Conservation (phyloP, 164 flowering plant species). For the Berberis thunbergii region DNA sequence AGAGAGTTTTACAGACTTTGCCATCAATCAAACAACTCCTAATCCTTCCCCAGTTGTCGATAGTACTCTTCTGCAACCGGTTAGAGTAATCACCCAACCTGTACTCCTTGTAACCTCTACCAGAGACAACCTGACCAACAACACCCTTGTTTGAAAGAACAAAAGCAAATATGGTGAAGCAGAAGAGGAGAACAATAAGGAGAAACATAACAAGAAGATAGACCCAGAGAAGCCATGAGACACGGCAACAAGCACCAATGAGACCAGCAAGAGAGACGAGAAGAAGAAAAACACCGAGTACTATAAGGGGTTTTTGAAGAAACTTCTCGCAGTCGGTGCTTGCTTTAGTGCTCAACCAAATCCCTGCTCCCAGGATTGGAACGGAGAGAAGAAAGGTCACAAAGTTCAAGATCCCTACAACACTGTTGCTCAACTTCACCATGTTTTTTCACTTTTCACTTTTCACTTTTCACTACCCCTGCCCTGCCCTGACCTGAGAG, state of each 20-base stretch:
- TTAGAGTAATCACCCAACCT: constrained; percentile 37
- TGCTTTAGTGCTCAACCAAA: constrained; percentile 27
- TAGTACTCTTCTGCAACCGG: constrained; percentile 48
- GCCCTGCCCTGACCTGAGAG: too few species aligned
- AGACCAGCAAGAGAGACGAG: constrained; percentile 44
- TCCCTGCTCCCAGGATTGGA: constrained; percentile 34
- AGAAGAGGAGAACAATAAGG: constrained; percentile 30
- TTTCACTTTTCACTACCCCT: too few species aligned
- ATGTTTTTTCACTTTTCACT: too few species aligned
- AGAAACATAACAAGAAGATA: constrained; percentile 46
- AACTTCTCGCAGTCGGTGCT: constrained; percentile 33
- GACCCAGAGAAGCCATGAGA: constrained; percentile 39
- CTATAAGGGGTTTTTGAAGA: constrained; percentile 34
- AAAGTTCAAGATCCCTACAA: constrained; percentile 36
- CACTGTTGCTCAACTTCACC: constrained; percentile 20
- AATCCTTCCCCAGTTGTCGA: constrained; percentile 38
- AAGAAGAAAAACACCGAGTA: constrained; percentile 39
- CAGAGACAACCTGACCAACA: constrained; percentile 29
- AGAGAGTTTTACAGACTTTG: constrained; percentile 23
- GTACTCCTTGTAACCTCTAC: constrained; percentile 44
- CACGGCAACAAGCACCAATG: constrained; percentile 43
- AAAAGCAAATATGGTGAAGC: constrained; percentile 41
- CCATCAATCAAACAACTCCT: constrained; percentile 35
- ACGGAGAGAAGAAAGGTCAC: constrained; percentile 35
- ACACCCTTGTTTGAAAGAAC: constrained; percentile 47